Evolutionary conservation across 148 eudicot genomes (phyloP), one percentile per base, ranked within the genome.

Genomic region (Simmondsia chinensis): DNA sequence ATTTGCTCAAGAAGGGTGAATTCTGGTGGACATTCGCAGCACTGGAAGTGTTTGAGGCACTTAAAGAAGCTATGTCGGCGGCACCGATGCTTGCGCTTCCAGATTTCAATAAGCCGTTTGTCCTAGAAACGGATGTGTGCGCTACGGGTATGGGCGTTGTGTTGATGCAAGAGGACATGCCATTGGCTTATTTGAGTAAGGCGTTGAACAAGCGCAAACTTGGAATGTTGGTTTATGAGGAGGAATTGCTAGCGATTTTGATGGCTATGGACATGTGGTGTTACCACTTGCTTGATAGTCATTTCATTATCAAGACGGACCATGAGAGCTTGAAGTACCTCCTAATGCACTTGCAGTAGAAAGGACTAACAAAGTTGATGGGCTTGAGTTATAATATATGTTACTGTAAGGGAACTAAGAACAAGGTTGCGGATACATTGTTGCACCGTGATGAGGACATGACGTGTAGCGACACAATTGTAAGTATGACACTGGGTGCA

Each of bases 211-310:
- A n/a, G n/a, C n/a, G n/a, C n/a, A n/a, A n/a, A n/a, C n/a, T n/a
- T n/a, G n/a, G n/a, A n/a, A n/a, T n/a, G n/a, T 48, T 25, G 2
- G 19, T 39, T 9, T 48, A 30, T 48, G 52, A 48, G 14, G 32
- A 30, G 20, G 38, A 30, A 14, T 18, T 48, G 5, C n/a, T 29
- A 2, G 38, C 25, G 18, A 7, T n/a, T n/a, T n/a, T n/a, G n/a
- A n/a, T n/a, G n/a, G 52, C 14, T 1, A 39, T 30, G 24, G 6
- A 48, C 10, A 48, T 30, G 14, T 48, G 39, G 39, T 19, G 24
- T 3, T 25, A 33, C 4, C 32, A 48, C 26, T 20, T 48, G 23
- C 2, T 1, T 1, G 12, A 22, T 6, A 1, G 10, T 0, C 25
- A 19, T 6, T 35, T 35, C 8, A 12, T 35, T 3, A 35, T 35